These are phyloP conservation scores for Pyracantha coccinea DNA, from an alignment of 331 rosid genomes.

Conservation along the genomic window DNA sequence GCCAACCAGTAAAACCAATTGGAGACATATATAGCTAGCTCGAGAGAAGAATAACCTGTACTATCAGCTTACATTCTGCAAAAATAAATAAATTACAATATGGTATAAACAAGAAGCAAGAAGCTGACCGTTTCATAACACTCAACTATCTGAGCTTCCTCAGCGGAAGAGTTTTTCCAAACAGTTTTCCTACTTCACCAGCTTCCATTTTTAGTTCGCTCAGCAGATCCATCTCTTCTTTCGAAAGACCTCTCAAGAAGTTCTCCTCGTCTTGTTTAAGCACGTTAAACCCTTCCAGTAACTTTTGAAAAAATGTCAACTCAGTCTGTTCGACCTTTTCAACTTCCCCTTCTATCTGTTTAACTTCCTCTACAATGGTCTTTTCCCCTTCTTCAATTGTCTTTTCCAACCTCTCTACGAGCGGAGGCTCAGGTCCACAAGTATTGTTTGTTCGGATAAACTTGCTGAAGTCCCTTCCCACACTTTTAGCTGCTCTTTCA, in stretches of 20 bases:
- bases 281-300: constrained; percentile 63
- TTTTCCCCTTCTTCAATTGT: constrained; percentile 83
- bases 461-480: constrained; percentile 69
- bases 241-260: constrained; percentile 45
- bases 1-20: neutral
- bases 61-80: constrained; percentile 4
- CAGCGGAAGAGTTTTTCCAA: constrained; percentile 69
- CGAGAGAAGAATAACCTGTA: neutral
- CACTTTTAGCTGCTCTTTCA: constrained; percentile 53
- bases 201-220: constrained; percentile 77
- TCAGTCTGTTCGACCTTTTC: constrained; percentile 68
- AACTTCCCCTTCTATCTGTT: constrained; percentile 64
- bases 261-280: constrained; percentile 70
- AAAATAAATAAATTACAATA: constrained; percentile 1
- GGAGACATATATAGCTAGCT: neutral
- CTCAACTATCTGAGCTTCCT: constrained; percentile 60
- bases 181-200: constrained; percentile 60
- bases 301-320: constrained; percentile 45
- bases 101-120: neutral
- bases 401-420: constrained; percentile 84
- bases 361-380: constrained; percentile 62
- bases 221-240: constrained; percentile 75
- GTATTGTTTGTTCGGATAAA: constrained; percentile 73
- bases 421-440: constrained; percentile 94
- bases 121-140: neutral